phyloP scores from a whole-genome alignment of 495 filamentous ascomycete species.

The Neurospora sp. region DNA sequence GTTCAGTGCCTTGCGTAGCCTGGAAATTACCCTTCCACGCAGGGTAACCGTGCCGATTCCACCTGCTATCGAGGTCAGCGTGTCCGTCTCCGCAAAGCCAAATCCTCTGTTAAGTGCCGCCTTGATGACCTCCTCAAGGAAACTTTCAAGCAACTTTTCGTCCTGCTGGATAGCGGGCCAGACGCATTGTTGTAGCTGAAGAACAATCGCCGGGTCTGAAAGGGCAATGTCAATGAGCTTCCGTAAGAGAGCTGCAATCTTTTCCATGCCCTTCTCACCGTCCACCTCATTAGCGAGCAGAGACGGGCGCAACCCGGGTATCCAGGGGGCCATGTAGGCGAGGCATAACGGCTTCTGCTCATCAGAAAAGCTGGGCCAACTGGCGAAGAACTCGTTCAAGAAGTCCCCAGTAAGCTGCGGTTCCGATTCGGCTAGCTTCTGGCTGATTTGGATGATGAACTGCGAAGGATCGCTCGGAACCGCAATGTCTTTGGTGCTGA shows the following conservation, averaged over 20 bases:
- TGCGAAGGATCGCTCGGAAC: conserved; percentile 51
- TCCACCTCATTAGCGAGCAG: conserved; percentile 46
- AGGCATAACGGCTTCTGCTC: conserved; percentile 53
- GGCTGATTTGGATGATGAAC: conserved; percentile 53
- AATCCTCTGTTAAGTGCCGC: conserved; percentile 44
- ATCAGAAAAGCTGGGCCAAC: conserved; percentile 54
- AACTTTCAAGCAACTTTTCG: conserved; percentile 50
- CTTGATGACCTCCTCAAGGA: conserved; percentile 54
- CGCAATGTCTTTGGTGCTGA: conserved; percentile 47
- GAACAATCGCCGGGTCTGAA: conserved; percentile 43
- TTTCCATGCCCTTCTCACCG: conserved; percentile 50
- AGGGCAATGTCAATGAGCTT: conserved; percentile 54
- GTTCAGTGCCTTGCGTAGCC: conserved; percentile 52
- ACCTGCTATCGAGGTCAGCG: conserved; percentile 47
- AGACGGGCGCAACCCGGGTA: conserved; percentile 45
- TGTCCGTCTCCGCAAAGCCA: conserved; percentile 47
- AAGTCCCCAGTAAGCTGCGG: conserved; percentile 58
- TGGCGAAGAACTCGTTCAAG: conserved; percentile 57
- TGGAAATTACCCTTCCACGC: conserved; percentile 49
- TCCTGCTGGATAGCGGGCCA: conserved; percentile 54
- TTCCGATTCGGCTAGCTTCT: conserved; percentile 48
- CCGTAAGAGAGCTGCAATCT: conserved; percentile 47
- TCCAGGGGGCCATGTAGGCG: conserved; percentile 58
- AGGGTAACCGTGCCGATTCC: conserved; percentile 52
- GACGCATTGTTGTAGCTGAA: conserved; percentile 47